Evolutionary conservation across 2,329 filamentous ascomycete genomes (phyloP).

Genomic region (Diaporthe batatas): DNA sequence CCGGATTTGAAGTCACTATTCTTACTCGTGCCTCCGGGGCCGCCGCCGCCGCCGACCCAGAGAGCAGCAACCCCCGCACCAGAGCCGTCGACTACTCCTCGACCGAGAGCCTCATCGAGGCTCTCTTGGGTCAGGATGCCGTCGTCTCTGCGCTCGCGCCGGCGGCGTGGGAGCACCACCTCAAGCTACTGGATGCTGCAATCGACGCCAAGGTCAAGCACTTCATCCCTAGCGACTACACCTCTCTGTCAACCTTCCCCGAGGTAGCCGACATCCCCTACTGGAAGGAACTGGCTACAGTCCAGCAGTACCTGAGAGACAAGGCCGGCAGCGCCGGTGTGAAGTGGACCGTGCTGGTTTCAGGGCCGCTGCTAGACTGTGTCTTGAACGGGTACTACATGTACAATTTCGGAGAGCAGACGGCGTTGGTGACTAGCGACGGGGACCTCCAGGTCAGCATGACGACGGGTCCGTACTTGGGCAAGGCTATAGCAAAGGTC

Average conservation of each 20-base stretch:
- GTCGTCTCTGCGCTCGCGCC: slow-evolving; percentile 19
- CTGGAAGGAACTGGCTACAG: slow-evolving; percentile 8
- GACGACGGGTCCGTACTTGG: slow-evolving; percentile 1
- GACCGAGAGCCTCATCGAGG: slow-evolving; percentile 1
- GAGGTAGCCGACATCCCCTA: slow-evolving; percentile 6
- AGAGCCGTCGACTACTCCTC: slow-evolving; percentile 20
- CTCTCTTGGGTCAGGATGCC: slow-evolving; percentile 9
- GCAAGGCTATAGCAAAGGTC: slow-evolving; percentile 2
- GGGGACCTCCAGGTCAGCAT: slow-evolving; percentile 11
- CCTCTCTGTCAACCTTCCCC: slow-evolving; percentile 19
- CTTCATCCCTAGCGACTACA: slow-evolving; percentile 23
- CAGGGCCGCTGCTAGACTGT: not conserved
- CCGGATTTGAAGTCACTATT: slow-evolving; percentile 22
- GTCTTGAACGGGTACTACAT: slow-evolving; percentile 5
- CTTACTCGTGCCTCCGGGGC: slow-evolving; percentile 1
- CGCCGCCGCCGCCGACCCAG: not conserved
- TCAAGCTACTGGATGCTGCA: slow-evolving; percentile 11
- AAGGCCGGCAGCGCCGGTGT: slow-evolving; percentile 5
- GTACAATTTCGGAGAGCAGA: slow-evolving; percentile 2
- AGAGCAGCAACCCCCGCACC: not conserved
- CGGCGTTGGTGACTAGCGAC: slow-evolving; percentile 1
- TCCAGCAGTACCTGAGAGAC: slow-evolving; percentile 18
- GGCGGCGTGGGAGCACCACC: slow-evolving; percentile 4
- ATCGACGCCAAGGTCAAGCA: slow-evolving; percentile 14
- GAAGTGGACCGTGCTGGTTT: slow-evolving; percentile 3